These are phyloP conservation scores for Mrakia frigida DNA, from an alignment of 768 basidiomycete genomes.

Conservation along the genomic window DNA sequence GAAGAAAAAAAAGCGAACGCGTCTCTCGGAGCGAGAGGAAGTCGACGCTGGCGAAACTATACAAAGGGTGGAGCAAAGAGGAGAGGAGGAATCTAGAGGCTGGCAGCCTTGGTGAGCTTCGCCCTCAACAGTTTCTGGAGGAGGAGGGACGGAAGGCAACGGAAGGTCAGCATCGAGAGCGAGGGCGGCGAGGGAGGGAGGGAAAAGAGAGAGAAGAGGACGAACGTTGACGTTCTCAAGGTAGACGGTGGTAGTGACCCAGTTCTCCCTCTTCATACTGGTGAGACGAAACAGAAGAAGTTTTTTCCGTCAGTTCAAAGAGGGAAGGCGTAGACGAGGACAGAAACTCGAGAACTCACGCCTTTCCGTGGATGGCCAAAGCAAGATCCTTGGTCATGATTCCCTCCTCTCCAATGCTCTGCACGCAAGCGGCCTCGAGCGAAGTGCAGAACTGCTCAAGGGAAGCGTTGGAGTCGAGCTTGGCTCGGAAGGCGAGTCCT, in stretches of 20 bases:
- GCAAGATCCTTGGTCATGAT: slow-evolving; percentile 98
- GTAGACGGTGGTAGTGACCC: slow-evolving; percentile 80
- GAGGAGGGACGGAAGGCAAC: no score
- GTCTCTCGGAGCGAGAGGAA: no score
- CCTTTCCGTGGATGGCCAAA: slow-evolving; percentile 83
- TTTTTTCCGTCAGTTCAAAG: background rate
- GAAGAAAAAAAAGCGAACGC: no score
- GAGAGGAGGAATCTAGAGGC: background rate
- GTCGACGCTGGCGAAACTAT: no score
- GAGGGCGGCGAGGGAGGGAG: background rate
- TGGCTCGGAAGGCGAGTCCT: slow-evolving; percentile 75
- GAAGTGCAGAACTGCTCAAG: slow-evolving; percentile 68
- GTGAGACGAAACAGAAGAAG: background rate
- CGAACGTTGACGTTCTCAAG: slow-evolving; percentile 30
- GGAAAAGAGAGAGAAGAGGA: background rate
- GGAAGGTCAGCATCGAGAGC: background rate
- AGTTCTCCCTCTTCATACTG: slow-evolving; percentile 81
- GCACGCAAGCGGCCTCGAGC: slow-evolving; percentile 81
- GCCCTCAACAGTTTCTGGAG: slow-evolving; percentile 9
- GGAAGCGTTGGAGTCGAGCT: slow-evolving; percentile 74
- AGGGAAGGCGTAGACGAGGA: background rate
- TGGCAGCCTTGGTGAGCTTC: background rate
- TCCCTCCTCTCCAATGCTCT: slow-evolving; percentile 82
- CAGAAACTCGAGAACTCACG: slow-evolving; percentile 36
- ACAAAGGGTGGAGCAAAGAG: background rate